Conservation (phyloP, 2,329 filamentous ascomycete species). For the Ustilaginoidea virens region DNA sequence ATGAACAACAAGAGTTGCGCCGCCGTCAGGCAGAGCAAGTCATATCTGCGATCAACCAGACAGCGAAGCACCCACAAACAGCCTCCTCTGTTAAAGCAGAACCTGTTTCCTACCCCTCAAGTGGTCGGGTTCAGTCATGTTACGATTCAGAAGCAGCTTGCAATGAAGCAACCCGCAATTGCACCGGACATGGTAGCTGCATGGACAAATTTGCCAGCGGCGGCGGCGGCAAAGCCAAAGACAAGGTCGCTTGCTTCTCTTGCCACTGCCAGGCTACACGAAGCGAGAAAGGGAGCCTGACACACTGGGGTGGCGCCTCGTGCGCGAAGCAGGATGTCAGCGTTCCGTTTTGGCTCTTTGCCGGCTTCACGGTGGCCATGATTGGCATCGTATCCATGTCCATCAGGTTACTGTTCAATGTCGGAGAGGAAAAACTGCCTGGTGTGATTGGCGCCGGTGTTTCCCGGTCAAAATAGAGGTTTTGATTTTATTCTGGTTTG, state of each 20-base stretch:
- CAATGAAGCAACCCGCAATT: conserved; percentile 54
- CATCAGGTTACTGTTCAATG: conserved; percentile 64
- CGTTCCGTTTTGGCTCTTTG: conserved; percentile 75
- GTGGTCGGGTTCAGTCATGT: conserved; percentile 49
- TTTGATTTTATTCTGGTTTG: conserved; percentile 4
- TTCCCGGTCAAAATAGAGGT: conserved; percentile 47
- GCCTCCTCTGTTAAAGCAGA: conserved; percentile 11
- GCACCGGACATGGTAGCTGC: conserved; percentile 71
- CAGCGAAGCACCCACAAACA: conserved; percentile 9
- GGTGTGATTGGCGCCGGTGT: conserved; percentile 95
- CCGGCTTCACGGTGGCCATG: conserved; percentile 55
- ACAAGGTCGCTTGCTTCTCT: conserved; percentile 48
- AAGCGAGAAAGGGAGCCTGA: conserved; percentile 42
- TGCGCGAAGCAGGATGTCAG: conserved; percentile 91
- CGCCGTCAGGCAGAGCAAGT: conserved; percentile 33
- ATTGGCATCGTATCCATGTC: conserved; percentile 52
- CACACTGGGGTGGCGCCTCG: conserved; percentile 67
- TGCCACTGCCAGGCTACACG: conserved; percentile 58
- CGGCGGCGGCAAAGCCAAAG: conserved; percentile 21
- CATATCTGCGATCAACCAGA: conserved; percentile 21
- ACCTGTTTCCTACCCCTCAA: conserved; percentile 20
- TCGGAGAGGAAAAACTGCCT: conserved; percentile 77
- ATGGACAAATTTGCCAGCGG: conserved; percentile 43
- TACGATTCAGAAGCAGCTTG: conserved; percentile 58
- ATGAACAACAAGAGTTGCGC: conserved; percentile 26